These are phyloP conservation scores for Sarcomyxa edulis DNA, from an alignment of 768 basidiomycete genomes.

Conservation along the genomic window DNA sequence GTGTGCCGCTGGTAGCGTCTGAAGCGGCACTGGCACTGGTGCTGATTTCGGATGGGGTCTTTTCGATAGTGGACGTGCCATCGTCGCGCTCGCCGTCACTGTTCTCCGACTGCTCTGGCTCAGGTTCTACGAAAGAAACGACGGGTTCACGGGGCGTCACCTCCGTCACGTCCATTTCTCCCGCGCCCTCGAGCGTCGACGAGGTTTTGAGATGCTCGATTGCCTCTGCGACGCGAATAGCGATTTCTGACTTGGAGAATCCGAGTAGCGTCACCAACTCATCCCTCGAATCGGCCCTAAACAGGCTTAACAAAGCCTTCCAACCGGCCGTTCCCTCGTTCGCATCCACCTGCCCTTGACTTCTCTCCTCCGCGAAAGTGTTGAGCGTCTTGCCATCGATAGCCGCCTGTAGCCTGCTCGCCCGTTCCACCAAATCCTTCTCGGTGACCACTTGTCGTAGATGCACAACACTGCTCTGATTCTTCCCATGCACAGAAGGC, in stretches of 20 bases:
- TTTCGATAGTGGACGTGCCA: conserved; percentile 36
- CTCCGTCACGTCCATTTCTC: conserved; percentile 35
- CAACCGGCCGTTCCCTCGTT: conserved; percentile 52
- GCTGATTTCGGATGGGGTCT: conserved; percentile 74
- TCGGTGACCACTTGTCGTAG: conserved; percentile 77
- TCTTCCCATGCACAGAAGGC: conserved; percentile 65
- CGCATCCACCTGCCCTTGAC: conserved; percentile 19
- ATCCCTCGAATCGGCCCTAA: conserved; percentile 84
- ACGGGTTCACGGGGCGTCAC: conserved; percentile 61
- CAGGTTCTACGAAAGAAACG: conserved; percentile 82
- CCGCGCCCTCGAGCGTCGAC: conserved; percentile 20
- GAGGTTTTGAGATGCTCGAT: conserved; percentile 64
- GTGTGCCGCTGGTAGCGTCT: conserved; percentile 51
- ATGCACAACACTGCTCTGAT: conserved; percentile 80
- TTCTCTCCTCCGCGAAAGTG: conserved; percentile 63
- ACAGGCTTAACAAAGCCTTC: conserved; percentile 86
- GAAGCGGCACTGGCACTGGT: conserved; percentile 55
- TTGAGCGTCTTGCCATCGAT: conserved; percentile 53
- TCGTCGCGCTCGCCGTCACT: conserved; percentile 35
- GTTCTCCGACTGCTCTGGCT: conserved; percentile 37
- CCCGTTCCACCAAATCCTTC: conserved; percentile 66
- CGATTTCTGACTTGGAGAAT: conserved; percentile 86
- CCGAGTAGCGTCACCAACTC: conserved; percentile 89
- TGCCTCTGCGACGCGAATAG: conserved; percentile 73
- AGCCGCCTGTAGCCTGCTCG: conserved; percentile 58